These are phyloP conservation scores for Passalora sequoiae DNA, from an alignment of 2,329 filamentous ascomycete species.

Conservation along the genomic window DNA sequence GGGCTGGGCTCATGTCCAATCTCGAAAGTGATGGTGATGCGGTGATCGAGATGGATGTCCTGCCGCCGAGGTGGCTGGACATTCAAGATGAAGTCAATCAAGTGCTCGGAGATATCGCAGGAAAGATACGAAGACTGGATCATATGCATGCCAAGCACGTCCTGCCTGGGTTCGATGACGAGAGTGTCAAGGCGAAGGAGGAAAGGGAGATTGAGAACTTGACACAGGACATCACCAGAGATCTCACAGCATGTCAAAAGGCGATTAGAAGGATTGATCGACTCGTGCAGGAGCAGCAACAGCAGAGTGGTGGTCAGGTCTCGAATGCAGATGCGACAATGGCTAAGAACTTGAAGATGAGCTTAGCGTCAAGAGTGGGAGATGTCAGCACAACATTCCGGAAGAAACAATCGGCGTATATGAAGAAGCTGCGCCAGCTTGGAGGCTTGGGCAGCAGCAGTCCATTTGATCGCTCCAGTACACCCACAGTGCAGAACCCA, in stretches of 20 bases:
- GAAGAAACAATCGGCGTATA: slow-evolving; percentile 94
- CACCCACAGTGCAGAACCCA: slow-evolving; percentile 50
- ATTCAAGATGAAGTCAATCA: slow-evolving; percentile 90
- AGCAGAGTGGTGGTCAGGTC: slow-evolving; percentile 57
- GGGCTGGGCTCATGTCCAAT: slow-evolving; percentile 77
- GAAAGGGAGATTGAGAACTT: slow-evolving; percentile 85
- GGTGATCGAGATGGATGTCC: slow-evolving; percentile 95
- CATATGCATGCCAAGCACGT: slow-evolving; percentile 96
- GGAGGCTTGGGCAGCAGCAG: slow-evolving; percentile 44
- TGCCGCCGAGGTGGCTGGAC: slow-evolving; percentile 94
- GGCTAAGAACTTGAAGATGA: slow-evolving; percentile 93
- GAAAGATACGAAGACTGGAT: slow-evolving; percentile 78
- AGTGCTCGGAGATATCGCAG: slow-evolving; percentile 70
- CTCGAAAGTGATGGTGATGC: slow-evolving; percentile 74
- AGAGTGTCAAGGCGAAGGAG: slow-evolving; percentile 79
- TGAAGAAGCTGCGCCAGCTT: slow-evolving; percentile 57
- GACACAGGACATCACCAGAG: slow-evolving; percentile 82
- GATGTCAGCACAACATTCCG: slow-evolving; percentile 87
- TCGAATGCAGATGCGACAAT: slow-evolving; percentile 85
- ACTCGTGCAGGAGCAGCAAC: slow-evolving; percentile 76
- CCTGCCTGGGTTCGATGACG: slow-evolving; percentile 92
- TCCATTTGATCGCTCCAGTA: slow-evolving; percentile 45
- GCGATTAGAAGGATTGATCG: slow-evolving; percentile 82
- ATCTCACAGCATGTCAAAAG: slow-evolving; percentile 84
- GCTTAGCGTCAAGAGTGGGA: slow-evolving; percentile 79